These are phyloP conservation scores for Coniella vitis DNA, from an alignment of 2,329 filamentous ascomycete genomes.

Conservation along the genomic window DNA sequence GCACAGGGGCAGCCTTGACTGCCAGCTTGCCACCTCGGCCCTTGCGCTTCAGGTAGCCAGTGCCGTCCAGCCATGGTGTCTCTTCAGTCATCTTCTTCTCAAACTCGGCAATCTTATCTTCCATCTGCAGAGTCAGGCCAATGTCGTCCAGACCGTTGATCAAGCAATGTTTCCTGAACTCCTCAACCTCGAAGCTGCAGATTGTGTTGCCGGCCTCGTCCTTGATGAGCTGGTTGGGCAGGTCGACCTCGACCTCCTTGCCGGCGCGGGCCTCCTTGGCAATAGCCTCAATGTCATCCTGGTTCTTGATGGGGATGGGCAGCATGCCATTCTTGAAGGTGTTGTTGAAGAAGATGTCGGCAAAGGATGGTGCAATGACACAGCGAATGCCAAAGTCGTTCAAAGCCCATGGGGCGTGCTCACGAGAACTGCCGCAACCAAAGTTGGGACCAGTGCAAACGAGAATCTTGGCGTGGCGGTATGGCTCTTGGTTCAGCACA, in stretches of 20 bases:
- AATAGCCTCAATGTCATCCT: conserved; percentile 60
- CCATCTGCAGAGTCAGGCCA: conserved; percentile 85
- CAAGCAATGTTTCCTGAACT: conserved; percentile 91
- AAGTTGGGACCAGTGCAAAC: conserved; percentile 92
- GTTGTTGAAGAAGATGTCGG: conserved; percentile 99
- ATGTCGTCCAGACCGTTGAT: conserved; percentile 94
- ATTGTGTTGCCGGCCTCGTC: conserved; percentile 67
- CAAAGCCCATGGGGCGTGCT: conserved; percentile 95
- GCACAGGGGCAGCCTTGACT: conserved; percentile 60
- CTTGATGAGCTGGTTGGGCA: conserved; percentile 77
- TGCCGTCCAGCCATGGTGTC: conserved; percentile 89
- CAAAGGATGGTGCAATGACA: conserved; percentile 79
- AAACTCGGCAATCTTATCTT: conserved; percentile 79
- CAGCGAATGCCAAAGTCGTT: conserved; percentile 95
- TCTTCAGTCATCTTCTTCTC: conserved; percentile 69
- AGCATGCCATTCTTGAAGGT: conserved; percentile 99
- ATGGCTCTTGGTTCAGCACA: conserved; percentile 84
- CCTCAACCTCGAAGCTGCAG: conserved; percentile 77
- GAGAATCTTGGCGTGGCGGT: conserved; percentile 77
- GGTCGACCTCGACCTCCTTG: conserved; percentile 80
- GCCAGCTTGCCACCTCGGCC: conserved; percentile 48
- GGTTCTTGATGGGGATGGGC: conserved; percentile 68
- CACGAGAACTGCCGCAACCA: conserved; percentile 84
- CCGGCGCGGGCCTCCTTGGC: conserved; percentile 72
- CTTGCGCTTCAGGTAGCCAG: conserved; percentile 64